Percentiles rank a stretch among this genome's conserved stretches.
These are phyloP conservation scores for Pichia sp. DNA, from an alignment of 1,139 yeast genomes.

Conservation along the genomic window DNA sequence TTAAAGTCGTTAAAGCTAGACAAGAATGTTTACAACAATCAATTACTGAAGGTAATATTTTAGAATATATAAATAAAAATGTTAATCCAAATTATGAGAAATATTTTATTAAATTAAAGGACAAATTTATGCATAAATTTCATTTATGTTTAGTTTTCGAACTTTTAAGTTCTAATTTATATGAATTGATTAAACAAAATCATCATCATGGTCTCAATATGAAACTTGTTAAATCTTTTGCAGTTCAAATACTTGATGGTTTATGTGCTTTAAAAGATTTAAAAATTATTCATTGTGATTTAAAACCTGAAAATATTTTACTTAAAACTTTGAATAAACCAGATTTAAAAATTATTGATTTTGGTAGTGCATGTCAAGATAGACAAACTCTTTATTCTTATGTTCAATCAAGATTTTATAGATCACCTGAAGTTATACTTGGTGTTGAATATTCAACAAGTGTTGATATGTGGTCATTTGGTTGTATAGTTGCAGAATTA, in stretches of 20 bases:
- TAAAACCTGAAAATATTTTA: constrained; percentile 92
- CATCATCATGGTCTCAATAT: constrained; percentile 88
- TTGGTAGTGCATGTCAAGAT: constrained; percentile 94
- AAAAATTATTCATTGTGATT: constrained; percentile 88
- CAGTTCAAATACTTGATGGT: constrained; percentile 76
- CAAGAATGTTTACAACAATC: constrained; percentile 91
- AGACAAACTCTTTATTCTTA: constrained; percentile 86
- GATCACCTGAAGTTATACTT: constrained; percentile 91
- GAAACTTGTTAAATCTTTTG: constrained; percentile 67
- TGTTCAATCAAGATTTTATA: constrained; percentile 89
- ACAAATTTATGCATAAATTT: constrained; percentile 85
- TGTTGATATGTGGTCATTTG: constrained; percentile 97
- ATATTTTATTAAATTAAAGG: constrained; percentile 70
- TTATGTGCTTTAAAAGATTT: constrained; percentile 73
- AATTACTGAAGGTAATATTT: constrained; percentile 78
- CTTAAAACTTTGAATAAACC: constrained; percentile 79
- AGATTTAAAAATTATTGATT: constrained; percentile 86
- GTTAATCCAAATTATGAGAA: constrained; percentile 64
- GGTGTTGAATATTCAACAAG: constrained; percentile 89
- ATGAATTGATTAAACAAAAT: constrained; percentile 87
- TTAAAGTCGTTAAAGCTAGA: constrained; percentile 87
- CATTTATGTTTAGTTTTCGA: constrained; percentile 93
- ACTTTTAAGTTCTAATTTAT: constrained; percentile 75
- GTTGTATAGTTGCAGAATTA: constrained; percentile 91
- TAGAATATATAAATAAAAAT: constrained; percentile 72